Conservation (phyloP, 2,329 filamentous ascomycete species). For the Parafenestella ontariensis region DNA sequence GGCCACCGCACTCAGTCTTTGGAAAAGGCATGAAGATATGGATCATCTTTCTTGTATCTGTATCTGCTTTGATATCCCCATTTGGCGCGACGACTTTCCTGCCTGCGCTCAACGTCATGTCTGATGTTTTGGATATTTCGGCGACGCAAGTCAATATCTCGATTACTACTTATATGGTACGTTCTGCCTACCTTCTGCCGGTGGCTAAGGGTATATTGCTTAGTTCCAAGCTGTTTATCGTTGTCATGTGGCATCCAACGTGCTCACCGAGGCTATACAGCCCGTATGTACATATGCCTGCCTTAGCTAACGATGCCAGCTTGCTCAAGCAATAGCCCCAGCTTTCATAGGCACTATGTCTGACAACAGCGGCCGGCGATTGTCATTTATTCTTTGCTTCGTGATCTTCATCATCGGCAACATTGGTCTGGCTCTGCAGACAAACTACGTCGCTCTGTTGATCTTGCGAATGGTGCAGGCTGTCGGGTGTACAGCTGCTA, state of each 20-base stretch:
- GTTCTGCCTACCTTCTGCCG: not conserved
- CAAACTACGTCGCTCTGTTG: conserved; percentile 45
- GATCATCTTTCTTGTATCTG: conserved; percentile 58
- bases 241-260: not conserved
- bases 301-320: conserved; percentile 25
- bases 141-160: conserved; percentile 58
- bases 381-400: conserved; percentile 58
- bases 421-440: conserved; percentile 47
- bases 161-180: conserved; percentile 58
- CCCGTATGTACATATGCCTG: not conserved
- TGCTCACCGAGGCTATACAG: not conserved
- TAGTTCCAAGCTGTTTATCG: not conserved
- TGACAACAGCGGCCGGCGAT: conserved; percentile 59
- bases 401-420: conserved; percentile 47
- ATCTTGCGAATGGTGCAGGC: conserved; percentile 49
- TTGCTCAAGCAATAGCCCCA: conserved; percentile 61
- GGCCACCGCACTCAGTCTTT: conserved; percentile 41
- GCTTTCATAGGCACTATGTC: conserved; percentile 61
- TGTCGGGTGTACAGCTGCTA: conserved; percentile 50
- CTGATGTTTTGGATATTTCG: conserved; percentile 51
- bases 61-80: conserved; percentile 58
- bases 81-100: conserved; percentile 49
- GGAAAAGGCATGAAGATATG: conserved; percentile 51
- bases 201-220: not conserved
- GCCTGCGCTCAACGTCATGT: conserved; percentile 45